These are phyloP conservation scores for Phytophthora idaei DNA, from an alignment of 352 stramenopile species.

Conservation along the genomic window DNA sequence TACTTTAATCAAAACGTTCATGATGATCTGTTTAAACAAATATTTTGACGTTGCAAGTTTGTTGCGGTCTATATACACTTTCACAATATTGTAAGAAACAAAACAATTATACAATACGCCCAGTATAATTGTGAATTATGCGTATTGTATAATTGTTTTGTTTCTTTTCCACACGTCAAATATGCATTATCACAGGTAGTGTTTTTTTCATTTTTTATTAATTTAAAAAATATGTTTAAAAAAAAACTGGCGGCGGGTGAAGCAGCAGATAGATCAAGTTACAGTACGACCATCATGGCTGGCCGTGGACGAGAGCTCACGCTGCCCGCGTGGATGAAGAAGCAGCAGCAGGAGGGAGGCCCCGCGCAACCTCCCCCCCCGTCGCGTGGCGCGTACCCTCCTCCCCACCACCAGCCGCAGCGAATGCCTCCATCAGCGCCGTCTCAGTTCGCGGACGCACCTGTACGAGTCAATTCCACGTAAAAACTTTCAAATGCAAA, in stretches of 20 bases:
- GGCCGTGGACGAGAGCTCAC: constrained; percentile 84
- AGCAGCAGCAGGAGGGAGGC: constrained; percentile 62
- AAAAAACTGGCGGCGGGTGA: constrained; percentile 6
- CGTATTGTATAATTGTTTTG: not conserved
- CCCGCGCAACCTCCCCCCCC: constrained; percentile 11
- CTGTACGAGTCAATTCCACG: constrained; percentile 33
- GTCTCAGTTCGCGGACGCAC: constrained; percentile 70
- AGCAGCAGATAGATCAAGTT: constrained; percentile 17
- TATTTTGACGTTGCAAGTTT: not conserved
- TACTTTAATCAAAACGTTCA: constrained; percentile 1
- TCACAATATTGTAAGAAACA: too few species aligned
- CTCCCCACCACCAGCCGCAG: constrained; percentile 19
- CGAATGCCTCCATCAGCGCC: constrained; percentile 28
- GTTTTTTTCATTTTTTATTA: too few species aligned
- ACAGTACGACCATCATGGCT: constrained; percentile 52
- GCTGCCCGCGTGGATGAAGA: constrained; percentile 90
- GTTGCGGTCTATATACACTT: not conserved
- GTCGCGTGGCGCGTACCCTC: constrained; percentile 26
- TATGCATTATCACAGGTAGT: not conserved
- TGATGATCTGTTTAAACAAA: not conserved
- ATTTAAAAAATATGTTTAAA: too few species aligned
- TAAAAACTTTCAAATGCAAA: not conserved
- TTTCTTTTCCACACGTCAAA: not conserved
- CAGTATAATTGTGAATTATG: too few species aligned
- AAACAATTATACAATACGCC: too few species aligned